These are phyloP conservation scores for Starmerella stigmatis DNA, from an alignment of 805 yeast species.

Conservation along the genomic window DNA sequence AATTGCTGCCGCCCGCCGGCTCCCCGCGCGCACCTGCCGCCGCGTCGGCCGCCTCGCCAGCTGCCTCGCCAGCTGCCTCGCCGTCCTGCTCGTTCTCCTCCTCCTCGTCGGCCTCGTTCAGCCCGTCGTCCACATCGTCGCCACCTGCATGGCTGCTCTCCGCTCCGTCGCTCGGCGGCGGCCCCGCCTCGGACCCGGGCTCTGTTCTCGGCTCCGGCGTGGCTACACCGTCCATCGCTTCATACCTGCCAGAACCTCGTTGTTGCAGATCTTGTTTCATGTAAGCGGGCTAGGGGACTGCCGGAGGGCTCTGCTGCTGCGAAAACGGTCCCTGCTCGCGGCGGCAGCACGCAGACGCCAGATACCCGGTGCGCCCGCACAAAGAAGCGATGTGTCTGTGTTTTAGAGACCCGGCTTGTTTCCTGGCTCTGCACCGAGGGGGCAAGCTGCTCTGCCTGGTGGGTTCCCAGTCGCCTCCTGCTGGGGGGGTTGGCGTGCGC, in stretches of 20 bases:
- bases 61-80: neutral
- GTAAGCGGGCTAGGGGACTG: conserved; percentile 8
- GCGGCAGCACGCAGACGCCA: too few species aligned
- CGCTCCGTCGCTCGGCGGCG: neutral
- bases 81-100: neutral
- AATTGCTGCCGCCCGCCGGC: neutral
- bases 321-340: too few species aligned
- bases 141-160: neutral
- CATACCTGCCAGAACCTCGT: neutral
- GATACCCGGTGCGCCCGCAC: too few species aligned
- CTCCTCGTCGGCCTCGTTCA: conserved; percentile 5
- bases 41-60: neutral
- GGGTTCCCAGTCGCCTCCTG: too few species aligned
- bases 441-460: too few species aligned
- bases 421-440: too few species aligned
- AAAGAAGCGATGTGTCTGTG: too few species aligned
- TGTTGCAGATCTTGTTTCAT: conserved; percentile 7
- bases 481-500: too few species aligned
- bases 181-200: conserved; percentile 1
- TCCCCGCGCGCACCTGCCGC: neutral
- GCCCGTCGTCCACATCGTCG: neutral
- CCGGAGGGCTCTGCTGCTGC: neutral
- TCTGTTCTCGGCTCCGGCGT: conserved; percentile 1
- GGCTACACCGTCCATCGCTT: conserved; percentile 5
- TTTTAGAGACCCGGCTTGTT: too few species aligned